Conservation (phyloP, 345 rosid genomes). For the Hibiscus syriacus region DNA sequence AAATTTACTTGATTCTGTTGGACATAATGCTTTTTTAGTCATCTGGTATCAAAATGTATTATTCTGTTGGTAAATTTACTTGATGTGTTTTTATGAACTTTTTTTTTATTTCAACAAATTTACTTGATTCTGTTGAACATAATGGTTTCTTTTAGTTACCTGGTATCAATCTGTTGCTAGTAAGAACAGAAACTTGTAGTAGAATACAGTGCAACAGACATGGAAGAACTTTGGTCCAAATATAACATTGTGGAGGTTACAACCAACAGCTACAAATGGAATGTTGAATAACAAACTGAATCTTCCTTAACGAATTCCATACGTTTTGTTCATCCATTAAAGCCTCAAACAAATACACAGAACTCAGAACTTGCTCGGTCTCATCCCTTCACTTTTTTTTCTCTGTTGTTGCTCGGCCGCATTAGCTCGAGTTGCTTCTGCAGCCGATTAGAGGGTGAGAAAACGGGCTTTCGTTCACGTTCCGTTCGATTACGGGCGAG, state of each 20-base stretch:
- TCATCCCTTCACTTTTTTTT: neutral
- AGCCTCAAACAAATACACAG: conserved; percentile 7
- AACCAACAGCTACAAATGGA: conserved; percentile 12
- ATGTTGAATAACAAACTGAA: neutral
- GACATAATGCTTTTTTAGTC: neutral
- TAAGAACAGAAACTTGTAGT: neutral
- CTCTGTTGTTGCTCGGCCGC: conserved; percentile 32
- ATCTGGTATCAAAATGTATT: neutral
- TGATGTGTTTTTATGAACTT: too few species aligned
- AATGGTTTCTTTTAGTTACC: neutral
- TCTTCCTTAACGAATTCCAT: neutral
- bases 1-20: neutral
- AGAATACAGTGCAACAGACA: neutral
- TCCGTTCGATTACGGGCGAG: neutral
- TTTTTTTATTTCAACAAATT: too few species aligned
- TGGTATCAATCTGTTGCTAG: neutral
- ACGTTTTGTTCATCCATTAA: conserved; percentile 19
- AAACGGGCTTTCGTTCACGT: neutral
- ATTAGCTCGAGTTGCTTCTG: conserved; percentile 19
- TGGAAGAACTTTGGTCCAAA: too few species aligned
- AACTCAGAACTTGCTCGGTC: neutral
- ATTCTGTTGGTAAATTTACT: neutral
- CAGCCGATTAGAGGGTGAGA: conserved; percentile 18
- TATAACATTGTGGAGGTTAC: neutral
- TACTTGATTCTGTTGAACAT: neutral